These are phyloP conservation scores for Candida lessepsii DNA, from an alignment of 805 yeast genomes.

Conservation along the genomic window DNA sequence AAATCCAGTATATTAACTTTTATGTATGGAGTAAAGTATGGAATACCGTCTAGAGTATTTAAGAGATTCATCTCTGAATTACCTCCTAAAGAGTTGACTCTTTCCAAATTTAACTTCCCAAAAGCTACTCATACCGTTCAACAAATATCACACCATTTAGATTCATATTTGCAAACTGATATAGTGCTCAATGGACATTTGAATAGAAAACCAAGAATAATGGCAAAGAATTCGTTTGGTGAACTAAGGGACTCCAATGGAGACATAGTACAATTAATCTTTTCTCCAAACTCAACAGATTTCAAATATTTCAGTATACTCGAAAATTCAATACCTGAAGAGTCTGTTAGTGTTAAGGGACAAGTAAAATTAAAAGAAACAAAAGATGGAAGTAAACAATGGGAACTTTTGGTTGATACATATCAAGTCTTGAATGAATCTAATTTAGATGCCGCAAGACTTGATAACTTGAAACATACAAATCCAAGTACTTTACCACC, in stretches of 20 bases:
- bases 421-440: slow-evolving; percentile 63
- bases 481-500: slow-evolving; percentile 64
- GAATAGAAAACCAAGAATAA: slow-evolving; percentile 65
- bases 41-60: not conserved
- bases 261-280: slow-evolving; percentile 51
- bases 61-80: slow-evolving; percentile 7
- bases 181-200: slow-evolving; percentile 80
- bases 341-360: slow-evolving; percentile 69
- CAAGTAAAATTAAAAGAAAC: slow-evolving; percentile 31
- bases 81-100: slow-evolving; percentile 23
- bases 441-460: slow-evolving; percentile 62
- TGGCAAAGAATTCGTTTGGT: slow-evolving; percentile 72
- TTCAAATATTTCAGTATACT: slow-evolving; percentile 39
- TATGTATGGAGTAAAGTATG: too few species aligned
- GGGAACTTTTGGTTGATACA: slow-evolving; percentile 58
- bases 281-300: slow-evolving; percentile 42
- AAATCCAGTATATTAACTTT: not conserved
- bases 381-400: slow-evolving; percentile 22
- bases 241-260: slow-evolving; percentile 75
- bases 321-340: slow-evolving; percentile 61
- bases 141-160: slow-evolving; percentile 14
- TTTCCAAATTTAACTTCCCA: slow-evolving; percentile 36
- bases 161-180: slow-evolving; percentile 9
- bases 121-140: slow-evolving; percentile 30
- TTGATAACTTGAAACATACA: slow-evolving; percentile 55